Conservation (phyloP, 164 flowering plant species). For the Cinnamomum micranthum region DNA sequence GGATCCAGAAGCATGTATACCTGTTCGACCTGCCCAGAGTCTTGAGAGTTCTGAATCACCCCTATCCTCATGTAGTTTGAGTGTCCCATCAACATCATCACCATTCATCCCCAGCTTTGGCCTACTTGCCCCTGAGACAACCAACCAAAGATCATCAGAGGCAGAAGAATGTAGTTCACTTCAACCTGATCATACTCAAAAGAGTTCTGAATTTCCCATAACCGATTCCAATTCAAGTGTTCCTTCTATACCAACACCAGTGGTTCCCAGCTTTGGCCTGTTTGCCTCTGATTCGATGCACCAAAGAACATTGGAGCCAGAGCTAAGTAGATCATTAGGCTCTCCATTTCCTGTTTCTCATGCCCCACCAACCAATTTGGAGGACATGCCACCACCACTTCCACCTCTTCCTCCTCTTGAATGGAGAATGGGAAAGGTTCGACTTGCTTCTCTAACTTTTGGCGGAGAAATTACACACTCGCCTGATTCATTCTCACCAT, state of each 20-base stretch:
- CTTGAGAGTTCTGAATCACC: conserved; percentile 16
- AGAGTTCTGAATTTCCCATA: conserved; percentile 15
- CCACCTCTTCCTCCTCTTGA: conserved; percentile 94
- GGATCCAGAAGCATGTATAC: conserved; percentile 2
- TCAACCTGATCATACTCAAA: conserved; percentile 14
- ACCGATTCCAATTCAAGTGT: conserved; percentile 10
- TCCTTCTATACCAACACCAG: neutral
- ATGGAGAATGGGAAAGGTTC: conserved; percentile 74
- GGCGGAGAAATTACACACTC: conserved; percentile 15
- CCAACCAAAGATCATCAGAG: neutral
- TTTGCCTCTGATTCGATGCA: conserved; percentile 18
- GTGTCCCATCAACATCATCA: neutral
- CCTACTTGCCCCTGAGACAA: conserved; percentile 18
- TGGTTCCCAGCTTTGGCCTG: conserved; percentile 19
- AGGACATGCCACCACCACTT: conserved; percentile 61
- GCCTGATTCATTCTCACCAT: conserved; percentile 15
- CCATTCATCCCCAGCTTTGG: conserved; percentile 18
- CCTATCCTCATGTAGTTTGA: conserved; percentile 10
- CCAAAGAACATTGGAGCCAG: conserved; percentile 5
- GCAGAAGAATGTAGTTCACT: conserved; percentile 4
- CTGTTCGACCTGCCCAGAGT: conserved; percentile 8
- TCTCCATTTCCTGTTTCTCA: conserved; percentile 7
- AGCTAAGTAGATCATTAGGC: conserved; percentile 5
- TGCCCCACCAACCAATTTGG: conserved; percentile 19
- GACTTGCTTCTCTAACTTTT: conserved; percentile 21